A percentile compares a stretch with the other conserved stretches of the same genome.
Conservation (phyloP, 768 basidiomycete species). For the Gymnopilus dilepis region DNA sequence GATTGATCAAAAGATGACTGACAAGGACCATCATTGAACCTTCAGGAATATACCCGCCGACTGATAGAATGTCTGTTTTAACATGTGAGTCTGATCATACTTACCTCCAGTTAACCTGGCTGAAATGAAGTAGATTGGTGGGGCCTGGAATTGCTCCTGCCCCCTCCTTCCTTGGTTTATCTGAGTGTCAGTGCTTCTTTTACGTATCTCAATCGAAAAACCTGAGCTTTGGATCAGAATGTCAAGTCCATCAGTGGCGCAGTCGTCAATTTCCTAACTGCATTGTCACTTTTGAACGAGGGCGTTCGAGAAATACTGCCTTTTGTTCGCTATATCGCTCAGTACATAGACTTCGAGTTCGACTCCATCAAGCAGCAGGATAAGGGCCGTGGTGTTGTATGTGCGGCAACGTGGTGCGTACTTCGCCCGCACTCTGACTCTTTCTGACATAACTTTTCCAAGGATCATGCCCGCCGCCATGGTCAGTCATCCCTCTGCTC, state of each 20-base stretch:
- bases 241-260: constrained; percentile 65
- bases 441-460: background rate
- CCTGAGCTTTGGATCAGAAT: constrained; percentile 39
- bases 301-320: constrained; percentile 86
- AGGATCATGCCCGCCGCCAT: constrained; percentile 84
- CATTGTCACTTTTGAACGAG: constrained; percentile 67
- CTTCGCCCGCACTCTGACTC: background rate
- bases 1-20: background rate
- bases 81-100: constrained; percentile 60
- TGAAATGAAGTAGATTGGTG: constrained; percentile 73
- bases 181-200: constrained; percentile 52
- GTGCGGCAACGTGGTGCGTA: constrained; percentile 85
- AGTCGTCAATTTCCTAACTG: constrained; percentile 77
- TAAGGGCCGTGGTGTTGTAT: constrained; percentile 79
- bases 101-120: constrained; percentile 5
- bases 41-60: constrained; percentile 69
- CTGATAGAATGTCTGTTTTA: constrained; percentile 76
- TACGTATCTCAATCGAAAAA: background rate
- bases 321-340: constrained; percentile 82
- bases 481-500: constrained; percentile 32
- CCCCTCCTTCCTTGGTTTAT: constrained; percentile 67
- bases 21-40: background rate
- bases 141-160: constrained; percentile 82
- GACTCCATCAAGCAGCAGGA: constrained; percentile 64
- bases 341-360: constrained; percentile 82